Percentiles rank a stretch among this genome's conserved stretches.
These are phyloP conservation scores for Neoscytalidium dimidiatum DNA, from an alignment of 2,329 filamentous ascomycete species.

Conservation along the genomic window DNA sequence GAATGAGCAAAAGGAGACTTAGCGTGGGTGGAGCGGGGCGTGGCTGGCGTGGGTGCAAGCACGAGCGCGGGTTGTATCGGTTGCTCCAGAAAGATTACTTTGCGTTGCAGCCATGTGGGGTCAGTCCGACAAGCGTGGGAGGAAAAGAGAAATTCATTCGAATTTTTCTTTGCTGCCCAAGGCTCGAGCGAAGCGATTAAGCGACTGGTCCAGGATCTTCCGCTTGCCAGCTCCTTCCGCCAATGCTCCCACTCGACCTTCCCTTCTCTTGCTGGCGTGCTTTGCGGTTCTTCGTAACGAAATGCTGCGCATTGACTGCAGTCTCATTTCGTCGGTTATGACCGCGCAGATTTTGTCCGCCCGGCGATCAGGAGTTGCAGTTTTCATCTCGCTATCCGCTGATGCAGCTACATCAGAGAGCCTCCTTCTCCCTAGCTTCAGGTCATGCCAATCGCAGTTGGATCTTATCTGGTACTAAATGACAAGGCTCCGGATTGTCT, in stretches of 20 bases:
- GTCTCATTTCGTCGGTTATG: neutral
- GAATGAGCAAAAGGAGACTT: conserved; percentile 1
- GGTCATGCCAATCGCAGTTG: too few species aligned
- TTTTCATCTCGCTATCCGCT: neutral
- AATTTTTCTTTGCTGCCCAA: conserved; percentile 4
- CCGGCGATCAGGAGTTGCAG: neutral
- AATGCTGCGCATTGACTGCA: neutral
- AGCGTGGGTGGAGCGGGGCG: conserved; percentile 7
- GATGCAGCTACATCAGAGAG: neutral
- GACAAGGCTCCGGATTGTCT: too few species aligned
- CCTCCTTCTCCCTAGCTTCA: neutral
- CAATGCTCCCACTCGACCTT: conserved; percentile 5
- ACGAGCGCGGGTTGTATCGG: conserved; percentile 1
- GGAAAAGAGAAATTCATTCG: neutral
- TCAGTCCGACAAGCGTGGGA: neutral
- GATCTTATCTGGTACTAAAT: too few species aligned
- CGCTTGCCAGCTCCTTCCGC: neutral
- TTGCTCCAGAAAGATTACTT: conserved; percentile 4
- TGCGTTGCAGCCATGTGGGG: conserved; percentile 2
- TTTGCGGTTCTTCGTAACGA: neutral
- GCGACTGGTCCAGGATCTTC: neutral
- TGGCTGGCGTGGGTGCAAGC: neutral
- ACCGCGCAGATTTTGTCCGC: neutral
- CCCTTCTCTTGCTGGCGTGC: neutral
- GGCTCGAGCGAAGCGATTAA: conserved; percentile 8